A percentile compares a stretch with the other conserved stretches of the same genome.
Conservation (phyloP, 345 rosid genomes). For the rapeseed (Brassica napus) region DNA sequence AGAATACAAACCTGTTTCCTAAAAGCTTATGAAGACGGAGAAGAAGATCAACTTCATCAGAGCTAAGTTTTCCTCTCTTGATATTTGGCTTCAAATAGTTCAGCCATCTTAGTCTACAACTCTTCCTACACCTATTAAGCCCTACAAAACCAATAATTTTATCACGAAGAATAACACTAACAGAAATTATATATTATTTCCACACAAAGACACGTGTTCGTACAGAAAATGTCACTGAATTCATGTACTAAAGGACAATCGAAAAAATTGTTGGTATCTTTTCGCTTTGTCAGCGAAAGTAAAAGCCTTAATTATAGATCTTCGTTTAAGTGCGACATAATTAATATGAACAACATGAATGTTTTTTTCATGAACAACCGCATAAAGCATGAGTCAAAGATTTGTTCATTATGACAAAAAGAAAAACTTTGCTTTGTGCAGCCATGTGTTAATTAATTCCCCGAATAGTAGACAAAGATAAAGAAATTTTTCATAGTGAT, state of each 20-base stretch:
- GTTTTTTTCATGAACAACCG: background rate
- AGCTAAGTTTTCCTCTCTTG: background rate
- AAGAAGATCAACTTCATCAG: background rate
- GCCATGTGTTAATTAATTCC: background rate
- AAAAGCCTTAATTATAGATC: background rate
- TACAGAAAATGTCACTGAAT: background rate
- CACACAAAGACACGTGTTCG: background rate
- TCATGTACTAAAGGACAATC: background rate
- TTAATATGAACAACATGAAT: background rate
- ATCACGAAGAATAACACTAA: background rate
- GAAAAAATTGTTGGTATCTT: background rate
- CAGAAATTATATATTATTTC: background rate
- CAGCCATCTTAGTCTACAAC: background rate
- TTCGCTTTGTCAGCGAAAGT: background rate
- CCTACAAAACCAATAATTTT: background rate
- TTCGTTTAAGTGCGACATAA: background rate
- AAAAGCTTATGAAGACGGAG: background rate
- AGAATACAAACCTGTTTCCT: slow-evolving; percentile 1
- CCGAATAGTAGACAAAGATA: background rate
- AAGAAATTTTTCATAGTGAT: background rate
- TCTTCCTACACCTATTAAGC: background rate
- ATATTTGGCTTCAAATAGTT: background rate
- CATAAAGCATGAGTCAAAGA: background rate
- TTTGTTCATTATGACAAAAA: background rate
- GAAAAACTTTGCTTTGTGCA: background rate